phyloP scores from a whole-genome alignment of 225 moss, liverwort and hornwort genomes.

The Anthoceros angustus region DNA sequence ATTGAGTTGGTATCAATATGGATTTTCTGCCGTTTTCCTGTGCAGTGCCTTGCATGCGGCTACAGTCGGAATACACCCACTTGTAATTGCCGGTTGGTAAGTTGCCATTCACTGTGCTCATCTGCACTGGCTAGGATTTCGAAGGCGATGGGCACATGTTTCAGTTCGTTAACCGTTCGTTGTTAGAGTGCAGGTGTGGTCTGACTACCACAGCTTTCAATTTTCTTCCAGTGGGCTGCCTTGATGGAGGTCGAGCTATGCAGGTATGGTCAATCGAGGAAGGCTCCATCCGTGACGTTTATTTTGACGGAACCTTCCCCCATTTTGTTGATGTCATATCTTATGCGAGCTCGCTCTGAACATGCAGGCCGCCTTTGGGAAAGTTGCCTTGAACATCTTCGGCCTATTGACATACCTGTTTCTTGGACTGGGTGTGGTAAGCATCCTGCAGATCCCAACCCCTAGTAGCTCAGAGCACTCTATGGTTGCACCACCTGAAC shows the following conservation, averaged over 20 bases:
- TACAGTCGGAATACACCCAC: constrained; percentile 73
- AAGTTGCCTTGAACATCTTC: constrained; percentile 52
- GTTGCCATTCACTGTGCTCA: constrained; percentile 3
- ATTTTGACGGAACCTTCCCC: too few species aligned
- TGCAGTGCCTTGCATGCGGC: constrained; percentile 67
- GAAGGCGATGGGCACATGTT: background rate
- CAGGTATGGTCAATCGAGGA: constrained; percentile 41
- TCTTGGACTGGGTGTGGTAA: constrained; percentile 65
- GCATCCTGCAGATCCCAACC: constrained; percentile 12
- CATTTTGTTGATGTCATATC: too few species aligned
- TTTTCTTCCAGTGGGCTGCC: constrained; percentile 79
- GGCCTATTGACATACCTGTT: constrained; percentile 66
- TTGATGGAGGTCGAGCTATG: constrained; percentile 86
- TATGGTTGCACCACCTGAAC: background rate
- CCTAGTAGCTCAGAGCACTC: background rate
- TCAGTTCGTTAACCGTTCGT: background rate
- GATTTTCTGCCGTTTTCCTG: background rate
- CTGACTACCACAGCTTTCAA: constrained; percentile 93
- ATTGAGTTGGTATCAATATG: too few species aligned
- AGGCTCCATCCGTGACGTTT: too few species aligned
- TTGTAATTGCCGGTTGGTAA: constrained; percentile 86
- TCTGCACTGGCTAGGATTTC: background rate
- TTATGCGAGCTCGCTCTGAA: background rate
- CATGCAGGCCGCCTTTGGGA: constrained; percentile 59
- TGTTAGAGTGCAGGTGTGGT: constrained; percentile 46